Percentiles rank a stretch among this genome's conserved stretches.
These are phyloP conservation scores for Termitomyces sp. DNA, from an alignment of 768 basidiomycete species.

Conservation along the genomic window DNA sequence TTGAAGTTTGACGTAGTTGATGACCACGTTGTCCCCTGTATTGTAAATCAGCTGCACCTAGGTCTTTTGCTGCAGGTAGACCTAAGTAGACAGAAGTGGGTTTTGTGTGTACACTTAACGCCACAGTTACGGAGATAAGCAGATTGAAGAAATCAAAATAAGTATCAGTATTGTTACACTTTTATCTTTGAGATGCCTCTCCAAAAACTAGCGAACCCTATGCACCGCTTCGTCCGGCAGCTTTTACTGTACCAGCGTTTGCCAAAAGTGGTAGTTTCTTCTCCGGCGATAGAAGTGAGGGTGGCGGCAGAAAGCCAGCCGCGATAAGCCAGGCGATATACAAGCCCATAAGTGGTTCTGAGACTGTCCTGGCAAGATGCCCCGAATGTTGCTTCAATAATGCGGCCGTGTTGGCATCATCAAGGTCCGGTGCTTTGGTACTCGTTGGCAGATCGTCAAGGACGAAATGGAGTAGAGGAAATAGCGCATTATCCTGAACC, in stretches of 20 bases:
- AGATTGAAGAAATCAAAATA: background rate
- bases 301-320: conserved; percentile 73
- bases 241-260: conserved; percentile 42
- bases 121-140: background rate
- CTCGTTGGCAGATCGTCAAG: conserved; percentile 96
- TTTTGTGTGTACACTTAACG: background rate
- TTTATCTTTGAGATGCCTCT: background rate
- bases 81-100: background rate
- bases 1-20: too few species aligned
- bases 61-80: background rate
- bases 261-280: conserved; percentile 49
- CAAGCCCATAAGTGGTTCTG: conserved; percentile 71
- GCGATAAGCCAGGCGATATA: conserved; percentile 92
- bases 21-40: too few species aligned
- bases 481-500: conserved; percentile 92
- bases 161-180: conserved; percentile 8
- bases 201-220: conserved; percentile 17
- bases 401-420: conserved; percentile 78
- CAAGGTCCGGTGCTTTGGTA: conserved; percentile 89
- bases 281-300: conserved; percentile 33
- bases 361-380: conserved; percentile 55
- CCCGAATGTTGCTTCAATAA: conserved; percentile 46
- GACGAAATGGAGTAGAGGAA: conserved; percentile 96
- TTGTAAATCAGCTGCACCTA: too few species aligned
- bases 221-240: conserved; percentile 66